Evolutionary conservation across 352 stramenopile genomes (phyloP), one percentile per base, ranked within the genome.

Genomic region (Globisporangium nodosum): DNA sequence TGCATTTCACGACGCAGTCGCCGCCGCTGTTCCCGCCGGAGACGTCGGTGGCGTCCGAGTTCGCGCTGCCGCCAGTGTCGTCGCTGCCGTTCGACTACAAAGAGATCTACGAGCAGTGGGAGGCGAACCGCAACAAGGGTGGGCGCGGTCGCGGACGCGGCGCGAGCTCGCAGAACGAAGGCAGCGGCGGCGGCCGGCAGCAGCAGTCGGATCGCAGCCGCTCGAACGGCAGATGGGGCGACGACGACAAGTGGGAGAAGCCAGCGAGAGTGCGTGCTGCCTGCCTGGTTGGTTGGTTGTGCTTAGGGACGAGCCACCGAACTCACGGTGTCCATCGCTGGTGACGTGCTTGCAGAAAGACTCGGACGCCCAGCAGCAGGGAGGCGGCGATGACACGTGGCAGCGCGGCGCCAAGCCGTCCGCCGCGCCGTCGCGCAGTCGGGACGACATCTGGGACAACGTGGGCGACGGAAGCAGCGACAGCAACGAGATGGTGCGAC

Each of bases 21-120:
- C 52, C 74, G 30, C 81, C 81, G 3, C 55, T 63, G 37, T 87
- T 91, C 40, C 66, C 84, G 3, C 67, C 73, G 6, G 85, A 91
- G 33, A 88, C 81, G 27, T 57, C 72, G 30, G 81, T 95, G 13
- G 79, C 73, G 18, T 89, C 80, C 7, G 76, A 85, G 46, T 73
- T 87, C 43, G 70, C 69, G 45, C 50, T 95, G 13, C 83, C 84
- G 8, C 85, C 85, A 2, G 83, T 95, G 18, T 69, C 67, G 51
- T 88, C 70, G 27, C 56, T 93, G 37, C 85, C 85, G 3, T 95
- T 95, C 58, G 84, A 95, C 69, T 90, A 91, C 56, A 80, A 92
- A 58, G 85, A 93, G 63, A 85, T 95, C 49, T 92, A 92, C 66
- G 91, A 95, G 58, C 83, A 93, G 64, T 93, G 83, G 84, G 75